Evolutionary conservation across 352 stramenopile species (phyloP).

Genomic region (Nothophytophthora sp.): DNA sequence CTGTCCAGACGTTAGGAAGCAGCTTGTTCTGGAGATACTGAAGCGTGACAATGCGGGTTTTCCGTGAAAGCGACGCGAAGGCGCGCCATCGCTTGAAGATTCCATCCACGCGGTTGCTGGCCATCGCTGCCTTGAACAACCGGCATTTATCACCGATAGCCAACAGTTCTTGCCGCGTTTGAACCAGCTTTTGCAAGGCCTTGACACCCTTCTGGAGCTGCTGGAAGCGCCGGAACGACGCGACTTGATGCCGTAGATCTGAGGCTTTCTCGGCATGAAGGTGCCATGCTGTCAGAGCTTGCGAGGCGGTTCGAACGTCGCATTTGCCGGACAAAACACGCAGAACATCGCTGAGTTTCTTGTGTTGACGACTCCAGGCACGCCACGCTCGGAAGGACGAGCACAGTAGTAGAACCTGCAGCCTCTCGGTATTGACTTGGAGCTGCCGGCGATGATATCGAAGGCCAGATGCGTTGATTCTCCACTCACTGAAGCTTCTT

Average conservation of each 20-base stretch:
- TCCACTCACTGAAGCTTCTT: slow-evolving; percentile 27
- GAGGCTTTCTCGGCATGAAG: slow-evolving; percentile 4
- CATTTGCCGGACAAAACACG: slow-evolving; percentile 20
- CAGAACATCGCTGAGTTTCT: slow-evolving; percentile 27
- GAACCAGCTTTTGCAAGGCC: slow-evolving; percentile 10
- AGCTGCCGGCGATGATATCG: slow-evolving; percentile 32
- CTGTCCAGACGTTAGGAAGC: slow-evolving; percentile 26
- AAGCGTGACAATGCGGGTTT: slow-evolving; percentile 17
- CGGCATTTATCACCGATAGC: slow-evolving; percentile 13
- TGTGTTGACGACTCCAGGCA: slow-evolving; percentile 29
- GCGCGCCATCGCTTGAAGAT: slow-evolving; percentile 30
- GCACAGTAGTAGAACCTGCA: slow-evolving; percentile 62
- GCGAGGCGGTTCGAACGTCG: slow-evolving; percentile 7
- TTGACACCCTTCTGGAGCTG: slow-evolving; percentile 21
- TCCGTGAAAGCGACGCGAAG: slow-evolving; percentile 11
- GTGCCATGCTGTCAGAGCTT: slow-evolving; percentile 25
- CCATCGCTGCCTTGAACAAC: slow-evolving; percentile 21
- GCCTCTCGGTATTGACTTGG: slow-evolving; percentile 54
- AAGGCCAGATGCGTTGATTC: slow-evolving; percentile 15
- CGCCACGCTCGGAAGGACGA: slow-evolving; percentile 59
- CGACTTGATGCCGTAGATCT: slow-evolving; percentile 4
- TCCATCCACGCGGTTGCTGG: slow-evolving; percentile 5
- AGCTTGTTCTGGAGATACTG: slow-evolving; percentile 30
- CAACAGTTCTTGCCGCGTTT: slow-evolving; percentile 1
- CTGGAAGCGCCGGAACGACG: slow-evolving; percentile 21